Evolutionary conservation across 371 early-diverging fungal species (phyloP).

Genomic region (Zychaea mexicana): DNA sequence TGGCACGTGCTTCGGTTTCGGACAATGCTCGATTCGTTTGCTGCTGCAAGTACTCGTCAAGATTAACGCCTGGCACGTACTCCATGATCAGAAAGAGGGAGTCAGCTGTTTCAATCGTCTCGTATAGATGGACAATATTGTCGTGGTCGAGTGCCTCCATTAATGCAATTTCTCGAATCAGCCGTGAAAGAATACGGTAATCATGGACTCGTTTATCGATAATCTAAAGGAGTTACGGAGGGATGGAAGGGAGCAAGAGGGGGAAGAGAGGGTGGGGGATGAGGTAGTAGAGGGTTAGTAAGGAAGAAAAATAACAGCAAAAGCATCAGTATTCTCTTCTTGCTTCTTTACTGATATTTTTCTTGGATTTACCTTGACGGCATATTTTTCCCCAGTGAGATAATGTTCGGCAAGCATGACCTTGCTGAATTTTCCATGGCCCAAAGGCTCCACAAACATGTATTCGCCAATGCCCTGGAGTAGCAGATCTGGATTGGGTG

Average conservation of each 20-base stretch:
- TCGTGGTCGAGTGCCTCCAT: constrained; percentile 87
- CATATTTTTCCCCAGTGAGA: constrained; percentile 64
- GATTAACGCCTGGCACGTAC: constrained; percentile 59
- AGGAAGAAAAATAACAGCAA: too few species aligned
- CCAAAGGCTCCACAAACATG: constrained; percentile 75
- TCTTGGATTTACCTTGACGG: constrained; percentile 49
- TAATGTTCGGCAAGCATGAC: constrained; percentile 86
- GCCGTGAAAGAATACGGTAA: constrained; percentile 73
- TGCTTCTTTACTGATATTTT: too few species aligned
- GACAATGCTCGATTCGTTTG: constrained; percentile 43
- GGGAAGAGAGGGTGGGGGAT: background rate
- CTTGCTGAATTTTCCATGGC: constrained; percentile 88
- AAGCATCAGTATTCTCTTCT: too few species aligned
- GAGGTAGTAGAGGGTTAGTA: too few species aligned
- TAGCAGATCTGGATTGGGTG: constrained; percentile 59
- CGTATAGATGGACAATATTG: constrained; percentile 87
- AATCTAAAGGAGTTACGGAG: constrained; percentile 34
- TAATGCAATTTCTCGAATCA: constrained; percentile 86
- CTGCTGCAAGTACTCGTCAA: constrained; percentile 57
- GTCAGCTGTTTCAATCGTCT: constrained; percentile 87
- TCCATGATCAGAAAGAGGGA: constrained; percentile 78
- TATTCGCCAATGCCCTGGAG: constrained; percentile 78
- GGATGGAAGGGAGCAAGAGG: background rate
- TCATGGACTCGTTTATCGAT: constrained; percentile 85
- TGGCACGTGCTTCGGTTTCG: constrained; percentile 65